Percentiles rank a stretch among this genome's conserved stretches.
Evolutionary conservation across 1,139 yeast species (phyloP).

Genomic region (Blastobotrys capitulatus): DNA sequence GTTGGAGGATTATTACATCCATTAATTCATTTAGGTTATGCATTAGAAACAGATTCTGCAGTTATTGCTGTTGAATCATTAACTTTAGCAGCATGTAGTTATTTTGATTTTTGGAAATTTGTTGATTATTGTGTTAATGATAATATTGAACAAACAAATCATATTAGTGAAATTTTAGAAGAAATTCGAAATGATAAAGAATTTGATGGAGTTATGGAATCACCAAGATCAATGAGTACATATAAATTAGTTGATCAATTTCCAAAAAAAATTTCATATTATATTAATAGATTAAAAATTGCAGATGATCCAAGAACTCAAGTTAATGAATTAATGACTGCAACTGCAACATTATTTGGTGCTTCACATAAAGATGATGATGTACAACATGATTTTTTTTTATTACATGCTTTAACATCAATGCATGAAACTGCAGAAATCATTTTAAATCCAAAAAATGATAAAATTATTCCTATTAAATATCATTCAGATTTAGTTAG

Average conservation of each 20-base stretch:
- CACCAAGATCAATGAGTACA: background rate
- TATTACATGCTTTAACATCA: slow-evolving; percentile 30
- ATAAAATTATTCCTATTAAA: slow-evolving; percentile 17
- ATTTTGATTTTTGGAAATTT: background rate
- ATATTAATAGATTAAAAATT: slow-evolving; percentile 18
- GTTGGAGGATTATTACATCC: slow-evolving; percentile 30
- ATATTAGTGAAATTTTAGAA: slow-evolving; percentile 16
- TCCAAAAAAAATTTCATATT: slow-evolving; percentile 18
- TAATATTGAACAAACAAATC: slow-evolving; percentile 5
- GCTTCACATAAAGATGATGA: slow-evolving; percentile 24
- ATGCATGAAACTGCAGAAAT: slow-evolving; percentile 29
- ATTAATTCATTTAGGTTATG: slow-evolving; percentile 33
- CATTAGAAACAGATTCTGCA: slow-evolving; percentile 29
- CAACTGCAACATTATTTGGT: slow-evolving; percentile 21
- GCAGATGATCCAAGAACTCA: slow-evolving; percentile 17
- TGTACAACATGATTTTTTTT: slow-evolving; percentile 27
- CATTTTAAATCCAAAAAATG: slow-evolving; percentile 14
- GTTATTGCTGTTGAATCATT: slow-evolving; percentile 32
- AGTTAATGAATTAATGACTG: slow-evolving; percentile 19
- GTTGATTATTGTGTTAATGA: background rate
- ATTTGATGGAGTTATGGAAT: slow-evolving; percentile 15
- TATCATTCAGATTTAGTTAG: slow-evolving; percentile 15
- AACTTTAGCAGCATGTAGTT: slow-evolving; percentile 17
- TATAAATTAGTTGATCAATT: slow-evolving; percentile 6
- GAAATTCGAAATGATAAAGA: slow-evolving; percentile 21